A percentile compares a stretch with the other conserved stretches of the same genome.
Conservation (phyloP, 305 asterid genomes). For the Fraxinus nigra region DNA sequence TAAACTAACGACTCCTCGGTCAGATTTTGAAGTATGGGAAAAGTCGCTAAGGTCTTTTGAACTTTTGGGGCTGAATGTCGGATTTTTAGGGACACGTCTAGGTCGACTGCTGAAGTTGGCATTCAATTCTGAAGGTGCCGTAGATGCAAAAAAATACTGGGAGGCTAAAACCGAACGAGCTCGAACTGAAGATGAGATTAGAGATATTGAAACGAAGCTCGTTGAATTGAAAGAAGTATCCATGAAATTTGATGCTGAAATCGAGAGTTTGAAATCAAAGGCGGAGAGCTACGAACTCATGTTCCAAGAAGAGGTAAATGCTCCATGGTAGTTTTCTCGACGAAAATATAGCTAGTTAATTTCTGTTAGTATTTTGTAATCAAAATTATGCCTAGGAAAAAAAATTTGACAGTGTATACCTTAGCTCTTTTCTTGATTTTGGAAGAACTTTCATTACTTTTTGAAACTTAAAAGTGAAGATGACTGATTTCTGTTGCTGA, state of each 20-base stretch:
- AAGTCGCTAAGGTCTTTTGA: conserved; percentile 81
- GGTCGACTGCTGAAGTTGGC: conserved; percentile 48
- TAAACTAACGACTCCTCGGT: conserved; percentile 49
- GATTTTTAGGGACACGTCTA: conserved; percentile 63
- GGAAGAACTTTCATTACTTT: background rate
- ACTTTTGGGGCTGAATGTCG: conserved; percentile 74
- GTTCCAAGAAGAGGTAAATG: conserved; percentile 75
- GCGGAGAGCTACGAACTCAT: conserved; percentile 60
- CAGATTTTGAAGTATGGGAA: conserved; percentile 86
- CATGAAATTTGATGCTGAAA: conserved; percentile 40
- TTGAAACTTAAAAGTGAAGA: background rate
- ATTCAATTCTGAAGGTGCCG: conserved; percentile 64
- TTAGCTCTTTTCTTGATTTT: background rate
- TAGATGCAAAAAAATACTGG: conserved; percentile 48
- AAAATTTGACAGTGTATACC: background rate
- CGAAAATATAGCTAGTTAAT: background rate
- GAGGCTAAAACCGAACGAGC: conserved; percentile 50
- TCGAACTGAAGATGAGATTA: conserved; percentile 48
- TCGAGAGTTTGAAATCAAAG: conserved; percentile 45
- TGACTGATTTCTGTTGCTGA: background rate
- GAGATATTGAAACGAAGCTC: conserved; percentile 54
- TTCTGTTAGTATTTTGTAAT: background rate
- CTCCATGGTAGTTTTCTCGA: conserved; percentile 51
- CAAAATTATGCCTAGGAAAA: background rate
- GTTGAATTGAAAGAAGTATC: conserved; percentile 52